Percentiles rank a stretch among this genome's conserved stretches.
Conservation (phyloP, 176 grass and related monocot genomes). For the Dendrocalamus sinicus region DNA sequence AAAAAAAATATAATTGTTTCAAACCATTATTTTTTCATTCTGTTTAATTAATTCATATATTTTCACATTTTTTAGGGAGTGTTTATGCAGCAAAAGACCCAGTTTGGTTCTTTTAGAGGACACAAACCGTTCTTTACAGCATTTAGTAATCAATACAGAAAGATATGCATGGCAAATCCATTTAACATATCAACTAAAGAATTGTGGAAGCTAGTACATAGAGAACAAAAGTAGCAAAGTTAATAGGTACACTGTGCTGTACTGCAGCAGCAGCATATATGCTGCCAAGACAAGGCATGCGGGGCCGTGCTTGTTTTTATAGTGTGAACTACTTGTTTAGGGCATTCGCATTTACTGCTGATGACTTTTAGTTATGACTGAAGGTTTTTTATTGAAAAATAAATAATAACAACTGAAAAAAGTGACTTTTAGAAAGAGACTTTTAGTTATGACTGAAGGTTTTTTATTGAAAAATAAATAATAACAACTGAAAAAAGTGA, state of each 20-base stretch:
- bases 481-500: no score
- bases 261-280: neutral
- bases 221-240: neutral
- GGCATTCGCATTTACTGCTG: no score
- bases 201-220: neutral
- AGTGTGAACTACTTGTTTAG: no score
- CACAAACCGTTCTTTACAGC: neutral
- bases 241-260: neutral
- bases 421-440: no score
- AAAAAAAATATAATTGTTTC: neutral
- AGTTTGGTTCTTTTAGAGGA: neutral
- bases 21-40: neutral
- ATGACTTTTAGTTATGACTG: no score
- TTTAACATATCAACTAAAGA: neutral
- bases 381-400: no score
- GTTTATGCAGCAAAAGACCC: neutral
- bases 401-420: no score
- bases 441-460: no score
- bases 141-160: neutral
- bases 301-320: conserved; percentile 26
- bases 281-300: conserved; percentile 10
- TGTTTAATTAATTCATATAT: neutral
- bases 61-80: neutral
- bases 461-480: no score
- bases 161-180: neutral